A percentile compares a stretch with the other conserved stretches of the same genome.
These are phyloP conservation scores for Hypoxylon lenormandii DNA, from an alignment of 495 filamentous ascomycete genomes.

Conservation along the genomic window DNA sequence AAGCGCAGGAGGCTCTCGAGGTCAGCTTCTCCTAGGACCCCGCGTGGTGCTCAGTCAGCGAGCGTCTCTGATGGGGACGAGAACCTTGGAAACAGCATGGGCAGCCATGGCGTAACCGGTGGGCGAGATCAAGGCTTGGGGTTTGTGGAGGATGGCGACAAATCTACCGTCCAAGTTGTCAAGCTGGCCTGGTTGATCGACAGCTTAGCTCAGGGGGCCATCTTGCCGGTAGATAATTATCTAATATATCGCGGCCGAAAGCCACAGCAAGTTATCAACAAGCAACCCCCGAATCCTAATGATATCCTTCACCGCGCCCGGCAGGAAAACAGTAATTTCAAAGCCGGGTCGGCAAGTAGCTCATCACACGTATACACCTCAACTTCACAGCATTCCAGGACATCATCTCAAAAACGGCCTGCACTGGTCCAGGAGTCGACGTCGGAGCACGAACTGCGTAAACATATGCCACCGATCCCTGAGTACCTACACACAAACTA, in stretches of 20 bases:
- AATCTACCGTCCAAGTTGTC: conserved; percentile 71
- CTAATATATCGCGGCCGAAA: conserved; percentile 73
- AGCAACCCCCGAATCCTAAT: conserved; percentile 31
- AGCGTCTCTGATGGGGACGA: conserved; percentile 9
- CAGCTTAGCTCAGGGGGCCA: conserved; percentile 64
- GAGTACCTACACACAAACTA: conserved; percentile 79
- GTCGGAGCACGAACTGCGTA: conserved; percentile 72
- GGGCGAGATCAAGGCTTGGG: conserved; percentile 23
- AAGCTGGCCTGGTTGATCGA: conserved; percentile 80
- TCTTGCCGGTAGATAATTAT: conserved; percentile 72
- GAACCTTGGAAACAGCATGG: not conserved
- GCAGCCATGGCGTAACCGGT: not conserved
- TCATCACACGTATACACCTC: conserved; percentile 5
- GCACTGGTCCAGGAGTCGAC: conserved; percentile 73
- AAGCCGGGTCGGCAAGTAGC: conserved; percentile 1
- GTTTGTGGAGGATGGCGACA: conserved; percentile 12
- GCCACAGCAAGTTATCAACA: conserved; percentile 27
- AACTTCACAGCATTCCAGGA: conserved; percentile 27
- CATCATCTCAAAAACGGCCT: conserved; percentile 53
- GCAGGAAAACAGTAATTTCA: conserved; percentile 45
- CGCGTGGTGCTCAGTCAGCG: not conserved
- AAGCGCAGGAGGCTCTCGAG: conserved; percentile 55
- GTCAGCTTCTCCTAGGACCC: not conserved
- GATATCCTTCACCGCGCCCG: conserved; percentile 52
- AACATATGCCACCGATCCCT: conserved; percentile 68